These are phyloP conservation scores for Calonectria henricotiae DNA, from an alignment of 2,329 filamentous ascomycete species.

Conservation along the genomic window DNA sequence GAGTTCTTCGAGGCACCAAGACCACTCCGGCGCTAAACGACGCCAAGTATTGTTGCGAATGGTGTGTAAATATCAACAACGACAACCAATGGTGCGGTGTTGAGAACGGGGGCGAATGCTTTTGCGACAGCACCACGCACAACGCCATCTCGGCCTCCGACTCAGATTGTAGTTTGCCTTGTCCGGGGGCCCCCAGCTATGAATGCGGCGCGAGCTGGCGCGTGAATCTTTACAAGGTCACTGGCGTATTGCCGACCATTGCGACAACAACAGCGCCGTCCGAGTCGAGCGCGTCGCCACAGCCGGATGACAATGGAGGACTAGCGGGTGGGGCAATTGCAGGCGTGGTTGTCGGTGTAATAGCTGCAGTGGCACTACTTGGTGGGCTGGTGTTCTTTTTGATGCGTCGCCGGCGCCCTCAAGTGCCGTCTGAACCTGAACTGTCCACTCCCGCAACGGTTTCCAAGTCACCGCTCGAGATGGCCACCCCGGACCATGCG, in stretches of 20 bases:
- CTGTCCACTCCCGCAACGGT: neutral
- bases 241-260: neutral
- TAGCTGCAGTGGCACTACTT: neutral
- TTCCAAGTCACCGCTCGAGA: neutral
- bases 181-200: neutral
- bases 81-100: constrained; percentile 20
- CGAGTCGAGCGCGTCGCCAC: neutral
- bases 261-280: neutral
- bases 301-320: neutral
- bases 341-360: constrained; percentile 7
- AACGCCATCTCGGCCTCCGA: neutral
- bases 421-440: too few relatives aligned
- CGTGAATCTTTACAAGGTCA: constrained; percentile 21
- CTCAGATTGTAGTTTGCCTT: neutral
- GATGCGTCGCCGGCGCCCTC: neutral
- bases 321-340: neutral
- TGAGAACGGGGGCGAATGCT: neutral
- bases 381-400: neutral
- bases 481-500: neutral
- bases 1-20: neutral
- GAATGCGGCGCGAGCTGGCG: constrained; percentile 16
- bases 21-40: neutral
- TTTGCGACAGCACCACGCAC: constrained; percentile 15
- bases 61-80: constrained; percentile 18
- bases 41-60: constrained; percentile 19